These are phyloP conservation scores for Chrysanthemum lavandulifolium DNA, from an alignment of 129 eudicot genomes.

Conservation along the genomic window DNA sequence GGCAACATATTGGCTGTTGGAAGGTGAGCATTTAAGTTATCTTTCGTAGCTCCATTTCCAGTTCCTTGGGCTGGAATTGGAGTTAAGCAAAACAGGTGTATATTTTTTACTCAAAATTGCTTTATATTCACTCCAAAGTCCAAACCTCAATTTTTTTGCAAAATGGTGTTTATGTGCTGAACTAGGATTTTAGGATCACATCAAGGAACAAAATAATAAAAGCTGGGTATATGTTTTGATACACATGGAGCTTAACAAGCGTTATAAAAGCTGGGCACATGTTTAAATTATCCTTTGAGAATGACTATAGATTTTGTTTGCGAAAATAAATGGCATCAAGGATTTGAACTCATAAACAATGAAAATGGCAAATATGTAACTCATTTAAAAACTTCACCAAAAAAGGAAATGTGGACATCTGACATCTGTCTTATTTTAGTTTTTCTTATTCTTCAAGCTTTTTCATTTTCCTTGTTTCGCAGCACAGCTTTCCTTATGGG, in stretches of 20 bases:
- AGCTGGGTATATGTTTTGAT: no score
- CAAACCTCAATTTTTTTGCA: neutral
- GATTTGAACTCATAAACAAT: no score
- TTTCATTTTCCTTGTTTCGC: constrained; percentile 31
- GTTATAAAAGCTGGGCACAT: neutral
- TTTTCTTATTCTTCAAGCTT: neutral
- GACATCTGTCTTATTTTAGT: no score
- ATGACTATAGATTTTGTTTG: neutral
- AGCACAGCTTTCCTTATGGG: constrained; percentile 95
- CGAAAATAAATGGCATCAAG: neutral
- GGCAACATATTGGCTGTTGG: constrained; percentile 93
- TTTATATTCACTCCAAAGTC: neutral
- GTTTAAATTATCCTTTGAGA: neutral
- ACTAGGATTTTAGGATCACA: no score
- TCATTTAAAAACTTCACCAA: neutral
- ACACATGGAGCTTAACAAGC: no score
- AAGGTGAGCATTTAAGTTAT: constrained; percentile 47
- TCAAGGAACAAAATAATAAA: no score
- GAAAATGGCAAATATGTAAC: neutral
- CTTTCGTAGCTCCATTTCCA: neutral
- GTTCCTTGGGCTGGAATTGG: neutral
- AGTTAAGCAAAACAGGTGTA: neutral
- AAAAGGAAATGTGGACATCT: no score
- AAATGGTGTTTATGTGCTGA: neutral
- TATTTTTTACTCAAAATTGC: neutral